A percentile compares a stretch with the other conserved stretches of the same genome.
Conservation (phyloP, 192 early-diverging fungal species). For the Coemansia aciculifera region DNA sequence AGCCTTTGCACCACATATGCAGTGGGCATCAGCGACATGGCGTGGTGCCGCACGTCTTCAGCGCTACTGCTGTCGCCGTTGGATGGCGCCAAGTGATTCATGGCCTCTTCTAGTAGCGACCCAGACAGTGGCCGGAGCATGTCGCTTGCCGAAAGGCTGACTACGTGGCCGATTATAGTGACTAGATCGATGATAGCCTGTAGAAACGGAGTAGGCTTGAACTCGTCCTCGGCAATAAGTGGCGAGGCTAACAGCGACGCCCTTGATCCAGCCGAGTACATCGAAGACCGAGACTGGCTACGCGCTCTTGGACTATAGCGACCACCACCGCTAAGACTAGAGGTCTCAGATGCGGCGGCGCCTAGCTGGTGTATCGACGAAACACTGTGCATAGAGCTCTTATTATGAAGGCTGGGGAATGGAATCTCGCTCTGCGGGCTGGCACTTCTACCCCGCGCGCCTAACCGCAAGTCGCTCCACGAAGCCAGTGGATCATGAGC, state of each 20-base stretch:
- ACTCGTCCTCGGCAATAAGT: slow-evolving; percentile 49
- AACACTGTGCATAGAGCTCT: slow-evolving; percentile 12
- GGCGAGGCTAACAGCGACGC: slow-evolving; percentile 23
- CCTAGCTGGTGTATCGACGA: background rate
- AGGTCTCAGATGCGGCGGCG: background rate
- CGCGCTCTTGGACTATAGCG: slow-evolving; percentile 10
- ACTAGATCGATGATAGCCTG: slow-evolving; percentile 41
- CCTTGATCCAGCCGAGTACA: slow-evolving; percentile 24
- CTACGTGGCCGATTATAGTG: slow-evolving; percentile 36
- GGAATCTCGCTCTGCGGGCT: slow-evolving; percentile 5
- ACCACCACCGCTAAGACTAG: slow-evolving; percentile 1
- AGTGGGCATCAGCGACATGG: slow-evolving; percentile 28
- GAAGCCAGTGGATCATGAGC: background rate
- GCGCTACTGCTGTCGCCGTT: background rate
- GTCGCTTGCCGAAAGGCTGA: slow-evolving; percentile 21
- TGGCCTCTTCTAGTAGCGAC: slow-evolving; percentile 18
- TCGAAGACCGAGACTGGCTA: slow-evolving; percentile 27
- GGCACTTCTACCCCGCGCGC: background rate
- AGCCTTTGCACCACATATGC: slow-evolving; percentile 37
- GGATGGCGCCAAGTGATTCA: background rate
- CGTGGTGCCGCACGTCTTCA: slow-evolving; percentile 22
- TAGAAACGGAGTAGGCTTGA: slow-evolving; percentile 47
- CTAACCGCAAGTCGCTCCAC: slow-evolving; percentile 2
- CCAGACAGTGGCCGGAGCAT: slow-evolving; percentile 45
- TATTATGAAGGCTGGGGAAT: slow-evolving; percentile 13